phyloP scores from a whole-genome alignment of 2,329 filamentous ascomycete species.

The Coleophoma crateriformis region DNA sequence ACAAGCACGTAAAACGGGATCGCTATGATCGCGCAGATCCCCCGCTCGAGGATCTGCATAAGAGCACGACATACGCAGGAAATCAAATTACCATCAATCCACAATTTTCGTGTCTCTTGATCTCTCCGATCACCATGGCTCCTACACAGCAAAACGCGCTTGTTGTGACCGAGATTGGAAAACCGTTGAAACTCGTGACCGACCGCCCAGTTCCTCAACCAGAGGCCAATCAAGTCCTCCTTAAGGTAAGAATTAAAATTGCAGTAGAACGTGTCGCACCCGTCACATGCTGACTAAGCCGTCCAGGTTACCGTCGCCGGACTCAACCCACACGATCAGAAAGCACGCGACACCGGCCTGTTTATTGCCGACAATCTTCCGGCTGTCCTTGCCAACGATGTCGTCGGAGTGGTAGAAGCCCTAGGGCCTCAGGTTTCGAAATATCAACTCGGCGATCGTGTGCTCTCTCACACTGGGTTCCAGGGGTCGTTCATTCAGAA shows the following conservation, averaged over 20 bases:
- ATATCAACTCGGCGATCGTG: slow-evolving; percentile 24
- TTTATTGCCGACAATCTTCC: slow-evolving; percentile 24
- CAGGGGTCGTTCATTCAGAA: slow-evolving; percentile 2
- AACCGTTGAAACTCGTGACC: slow-evolving; percentile 17
- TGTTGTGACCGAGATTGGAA: slow-evolving; percentile 17
- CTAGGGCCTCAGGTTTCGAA: slow-evolving; percentile 19
- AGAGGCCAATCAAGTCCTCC: slow-evolving; percentile 26
- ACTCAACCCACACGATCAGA: slow-evolving; percentile 5
- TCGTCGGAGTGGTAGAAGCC: slow-evolving; percentile 27
- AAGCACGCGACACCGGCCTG: slow-evolving; percentile 19
- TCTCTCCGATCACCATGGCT: not conserved
- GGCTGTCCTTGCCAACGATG: slow-evolving; percentile 28
- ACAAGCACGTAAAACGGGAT: no score
- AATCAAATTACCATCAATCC: no score
- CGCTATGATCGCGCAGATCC: no score
- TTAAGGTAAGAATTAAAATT: slow-evolving; percentile 10
- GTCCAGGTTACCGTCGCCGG: slow-evolving; percentile 28
- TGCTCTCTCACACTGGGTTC: slow-evolving; percentile 23
- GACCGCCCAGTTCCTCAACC: slow-evolving; percentile 24
- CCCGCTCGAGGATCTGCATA: no score
- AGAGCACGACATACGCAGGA: no score
- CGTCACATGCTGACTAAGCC: no score
- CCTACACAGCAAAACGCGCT: slow-evolving; percentile 19
- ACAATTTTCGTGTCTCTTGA: no score
- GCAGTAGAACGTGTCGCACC: no score